phyloP scores from a whole-genome alignment of 345 rosid species.

The Gossypium sturtianum region DNA sequence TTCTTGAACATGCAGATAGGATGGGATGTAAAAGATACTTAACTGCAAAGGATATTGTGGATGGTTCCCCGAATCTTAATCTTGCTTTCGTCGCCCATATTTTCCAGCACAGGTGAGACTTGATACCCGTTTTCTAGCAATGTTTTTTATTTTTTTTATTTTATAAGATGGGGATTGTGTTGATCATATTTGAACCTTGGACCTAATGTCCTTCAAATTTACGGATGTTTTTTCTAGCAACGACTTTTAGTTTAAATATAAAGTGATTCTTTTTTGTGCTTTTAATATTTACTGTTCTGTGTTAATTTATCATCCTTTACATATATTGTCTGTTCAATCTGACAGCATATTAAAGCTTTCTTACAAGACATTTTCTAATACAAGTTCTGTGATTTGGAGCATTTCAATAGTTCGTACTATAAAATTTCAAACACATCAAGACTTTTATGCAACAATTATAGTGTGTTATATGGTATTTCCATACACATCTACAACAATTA shows the following conservation, averaged over 20 bases:
- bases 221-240: background rate
- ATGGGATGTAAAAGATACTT: slow-evolving; percentile 98
- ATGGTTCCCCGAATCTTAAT: slow-evolving; percentile 95
- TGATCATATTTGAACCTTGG: too few species aligned
- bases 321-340: background rate
- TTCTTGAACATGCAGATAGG: slow-evolving; percentile 93
- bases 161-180: too few species aligned
- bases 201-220: too few species aligned
- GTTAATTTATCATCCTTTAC: background rate
- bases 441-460: background rate
- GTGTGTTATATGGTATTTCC: background rate
- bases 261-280: background rate
- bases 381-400: background rate
- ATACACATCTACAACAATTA: background rate
- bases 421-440: background rate
- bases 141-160: background rate
- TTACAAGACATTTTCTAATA: background rate
- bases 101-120: slow-evolving; percentile 88
- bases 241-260: background rate
- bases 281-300: background rate
- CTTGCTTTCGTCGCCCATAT: slow-evolving; percentile 98
- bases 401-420: background rate
- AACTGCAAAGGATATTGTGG: slow-evolving; percentile 90
- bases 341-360: background rate
- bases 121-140: background rate